Evolutionary conservation across 257 asterid species (phyloP), one percentile per base, ranked within the genome.

Genomic region (Buddleja alternifolia): DNA sequence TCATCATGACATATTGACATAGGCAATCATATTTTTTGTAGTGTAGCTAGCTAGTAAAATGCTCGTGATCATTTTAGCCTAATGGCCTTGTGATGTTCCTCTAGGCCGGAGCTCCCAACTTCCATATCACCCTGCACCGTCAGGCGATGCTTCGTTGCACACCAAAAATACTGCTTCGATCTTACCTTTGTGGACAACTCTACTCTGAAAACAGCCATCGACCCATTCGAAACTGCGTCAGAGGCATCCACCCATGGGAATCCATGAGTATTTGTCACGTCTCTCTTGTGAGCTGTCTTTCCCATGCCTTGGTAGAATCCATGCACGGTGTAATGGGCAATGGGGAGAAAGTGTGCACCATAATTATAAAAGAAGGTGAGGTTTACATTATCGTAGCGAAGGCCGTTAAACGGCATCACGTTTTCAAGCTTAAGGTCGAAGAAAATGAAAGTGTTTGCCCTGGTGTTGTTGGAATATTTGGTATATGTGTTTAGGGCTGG

Each of bases 351-450:
- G n/a, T n/a, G n/a, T n/a, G n/a, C n/a, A n/a, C n/a, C n/a, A n/a
- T n/a, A n/a, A n/a, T n/a, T n/a, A n/a, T n/a, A 52, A 7, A 34
- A 52, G 34, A 52, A 20, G 34, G 59, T 52, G 8, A 52, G 59
- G 36, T 52, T 52, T 52, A 52, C 14, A 14, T 19, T 23, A 10
- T 23, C 59, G 59, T 52, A 52, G 6, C 5, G 59, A 9, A 52
- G 29, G 36, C 59, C 59, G 14, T 52, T 52, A 8, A 23, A 19
- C 0, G 34, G 59, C 59, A 52, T 52, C n/a, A 52, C 59, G 36
- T 52, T 52, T 20, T 52, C 59, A 34, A 52, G 59, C 59, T 52
- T 52, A 12, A 52, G 59, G 32, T 52, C 59, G 59, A 52, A 52
- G 32, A 23, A 52, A 11, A 52, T 10, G 32, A 52, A 19, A 3